Evolutionary conservation across 23 red algal species (phyloP).

Genomic region (Gracilaria gracilis): DNA sequence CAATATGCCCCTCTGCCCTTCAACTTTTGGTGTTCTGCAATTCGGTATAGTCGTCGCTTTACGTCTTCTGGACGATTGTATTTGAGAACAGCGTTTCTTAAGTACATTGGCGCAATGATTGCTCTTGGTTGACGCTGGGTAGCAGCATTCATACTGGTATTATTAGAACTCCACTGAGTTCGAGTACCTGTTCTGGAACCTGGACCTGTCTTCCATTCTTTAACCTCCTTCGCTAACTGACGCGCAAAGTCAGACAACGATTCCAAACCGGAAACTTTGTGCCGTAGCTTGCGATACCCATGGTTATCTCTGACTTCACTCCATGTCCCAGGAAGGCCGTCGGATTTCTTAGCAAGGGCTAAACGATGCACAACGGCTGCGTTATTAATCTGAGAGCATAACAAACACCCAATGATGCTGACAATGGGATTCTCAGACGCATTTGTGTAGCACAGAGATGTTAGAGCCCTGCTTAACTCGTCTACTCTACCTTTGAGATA

Average conservation of each 20-base stretch:
- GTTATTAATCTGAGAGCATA: conserved; percentile 18
- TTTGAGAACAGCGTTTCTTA: not conserved
- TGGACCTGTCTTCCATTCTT: not conserved
- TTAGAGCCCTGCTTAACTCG: conserved; percentile 16
- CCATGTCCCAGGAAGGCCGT: not conserved
- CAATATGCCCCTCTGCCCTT: not conserved
- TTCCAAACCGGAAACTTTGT: not conserved
- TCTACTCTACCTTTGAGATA: conserved; percentile 6
- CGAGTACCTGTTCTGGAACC: not conserved
- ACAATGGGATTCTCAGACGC: conserved; percentile 16
- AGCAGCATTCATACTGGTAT: not conserved
- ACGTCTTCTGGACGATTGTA: not conserved
- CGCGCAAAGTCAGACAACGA: not conserved
- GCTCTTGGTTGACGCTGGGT: not conserved
- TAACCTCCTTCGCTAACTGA: not conserved
- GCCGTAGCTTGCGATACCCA: not conserved
- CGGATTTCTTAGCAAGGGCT: not conserved
- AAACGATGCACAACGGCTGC: not conserved
- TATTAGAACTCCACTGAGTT: not conserved
- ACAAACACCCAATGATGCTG: conserved; percentile 3
- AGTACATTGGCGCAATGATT: too few species aligned
- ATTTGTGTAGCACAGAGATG: not conserved
- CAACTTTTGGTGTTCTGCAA: not conserved
- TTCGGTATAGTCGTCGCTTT: not conserved
- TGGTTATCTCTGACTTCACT: not conserved